phyloP scores from a whole-genome alignment of 176 grass and related monocot species.

The Avena insularis region DNA sequence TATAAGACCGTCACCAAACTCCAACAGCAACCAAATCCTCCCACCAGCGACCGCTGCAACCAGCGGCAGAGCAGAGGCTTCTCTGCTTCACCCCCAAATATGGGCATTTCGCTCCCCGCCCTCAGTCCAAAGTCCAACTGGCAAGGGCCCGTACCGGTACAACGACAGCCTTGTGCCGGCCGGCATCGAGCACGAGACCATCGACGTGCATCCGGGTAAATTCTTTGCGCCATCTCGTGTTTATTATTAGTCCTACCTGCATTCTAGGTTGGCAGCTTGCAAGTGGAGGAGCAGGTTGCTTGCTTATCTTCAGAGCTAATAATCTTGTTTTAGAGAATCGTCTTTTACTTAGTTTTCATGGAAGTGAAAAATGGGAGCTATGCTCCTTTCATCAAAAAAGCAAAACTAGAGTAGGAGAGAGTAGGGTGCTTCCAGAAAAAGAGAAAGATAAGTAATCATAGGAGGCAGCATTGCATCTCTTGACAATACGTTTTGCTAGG shows the following conservation, averaged over 20 bases:
- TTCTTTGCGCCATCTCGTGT: background rate
- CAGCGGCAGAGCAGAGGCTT: background rate
- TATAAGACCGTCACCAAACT: background rate
- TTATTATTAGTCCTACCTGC: background rate
- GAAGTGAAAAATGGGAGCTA: too few relatives aligned
- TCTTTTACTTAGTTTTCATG: too few relatives aligned
- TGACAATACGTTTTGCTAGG: background rate
- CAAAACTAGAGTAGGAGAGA: background rate
- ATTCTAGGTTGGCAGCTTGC: background rate
- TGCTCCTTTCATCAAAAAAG: too few relatives aligned
- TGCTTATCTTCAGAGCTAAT: background rate
- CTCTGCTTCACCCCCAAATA: too few relatives aligned
- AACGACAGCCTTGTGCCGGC: slow-evolving; percentile 77
- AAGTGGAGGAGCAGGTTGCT: slow-evolving; percentile 33
- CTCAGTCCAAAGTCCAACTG: background rate
- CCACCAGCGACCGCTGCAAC: background rate
- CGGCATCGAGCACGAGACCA: slow-evolving; percentile 87
- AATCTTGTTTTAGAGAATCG: slow-evolving; percentile 14
- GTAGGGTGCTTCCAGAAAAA: background rate
- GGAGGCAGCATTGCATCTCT: background rate
- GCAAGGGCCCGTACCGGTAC: slow-evolving; percentile 79
- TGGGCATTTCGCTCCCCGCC: background rate
- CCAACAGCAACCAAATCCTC: background rate
- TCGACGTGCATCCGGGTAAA: slow-evolving; percentile 83
- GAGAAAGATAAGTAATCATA: too few relatives aligned